Percentiles rank a stretch among this genome's conserved stretches.
These are phyloP conservation scores for Niveomyces coronatus DNA, from an alignment of 2,329 filamentous ascomycete genomes.

Conservation along the genomic window DNA sequence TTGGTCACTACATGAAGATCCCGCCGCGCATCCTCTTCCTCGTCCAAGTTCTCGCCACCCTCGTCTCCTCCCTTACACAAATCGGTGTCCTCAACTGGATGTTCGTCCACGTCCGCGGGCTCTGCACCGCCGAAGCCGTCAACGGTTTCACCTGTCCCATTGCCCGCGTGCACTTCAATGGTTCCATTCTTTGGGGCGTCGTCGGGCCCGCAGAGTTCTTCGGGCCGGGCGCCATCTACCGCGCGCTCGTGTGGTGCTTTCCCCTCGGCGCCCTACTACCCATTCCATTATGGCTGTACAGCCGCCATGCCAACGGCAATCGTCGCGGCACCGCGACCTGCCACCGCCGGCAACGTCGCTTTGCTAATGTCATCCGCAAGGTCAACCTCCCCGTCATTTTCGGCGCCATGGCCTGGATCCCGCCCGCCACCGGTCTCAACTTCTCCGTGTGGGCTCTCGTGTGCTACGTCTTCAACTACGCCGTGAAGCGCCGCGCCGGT, in stretches of 20 bases:
- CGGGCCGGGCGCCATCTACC: constrained; percentile 63
- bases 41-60: constrained; percentile 67
- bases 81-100: constrained; percentile 86
- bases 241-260: constrained; percentile 72
- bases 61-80: constrained; percentile 70
- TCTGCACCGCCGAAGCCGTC: constrained; percentile 71
- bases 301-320: too few species aligned
- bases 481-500: constrained; percentile 56
- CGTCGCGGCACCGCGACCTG: too few species aligned
- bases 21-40: constrained; percentile 67
- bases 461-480: constrained; percentile 75
- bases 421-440: constrained; percentile 76
- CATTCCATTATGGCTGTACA: constrained; percentile 63
- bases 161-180: constrained; percentile 82
- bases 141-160: constrained; percentile 85
- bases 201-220: constrained; percentile 79
- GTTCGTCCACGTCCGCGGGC: constrained; percentile 63
- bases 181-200: constrained; percentile 81
- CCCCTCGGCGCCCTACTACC: constrained; percentile 65
- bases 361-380: constrained; percentile 56
- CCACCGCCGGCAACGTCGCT: too few species aligned
- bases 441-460: constrained; percentile 81
- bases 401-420: constrained; percentile 76
- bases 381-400: constrained; percentile 78
- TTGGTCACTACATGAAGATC: constrained; percentile 84